Evolutionary conservation across 2,329 filamentous ascomycete genomes (phyloP).

Genomic region (Trichoderma sp.): DNA sequence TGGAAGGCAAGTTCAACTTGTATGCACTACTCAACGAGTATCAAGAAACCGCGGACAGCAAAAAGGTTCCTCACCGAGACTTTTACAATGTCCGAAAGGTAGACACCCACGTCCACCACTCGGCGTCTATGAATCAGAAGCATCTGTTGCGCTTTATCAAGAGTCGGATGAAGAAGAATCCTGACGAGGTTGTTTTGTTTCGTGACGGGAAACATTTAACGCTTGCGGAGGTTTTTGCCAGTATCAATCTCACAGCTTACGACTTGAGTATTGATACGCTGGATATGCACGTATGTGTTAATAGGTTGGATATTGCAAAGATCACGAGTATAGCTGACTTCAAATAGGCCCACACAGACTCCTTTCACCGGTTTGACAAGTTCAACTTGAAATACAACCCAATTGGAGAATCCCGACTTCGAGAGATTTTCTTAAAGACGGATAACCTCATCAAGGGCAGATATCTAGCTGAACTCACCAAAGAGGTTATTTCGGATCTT

Average conservation of each 20-base stretch:
- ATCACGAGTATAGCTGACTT: not conserved
- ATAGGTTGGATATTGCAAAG: not conserved
- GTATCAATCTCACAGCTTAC: constrained; percentile 95
- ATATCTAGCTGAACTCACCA: constrained; percentile 95
- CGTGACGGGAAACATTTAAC: constrained; percentile 92
- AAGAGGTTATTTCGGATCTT: constrained; percentile 94
- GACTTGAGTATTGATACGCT: constrained; percentile 97
- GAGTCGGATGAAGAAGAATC: constrained; percentile 99
- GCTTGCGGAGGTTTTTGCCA: constrained; percentile 89
- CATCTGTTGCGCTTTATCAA: constrained; percentile 98
- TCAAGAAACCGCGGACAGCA: constrained; percentile 96
- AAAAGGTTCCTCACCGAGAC: constrained; percentile 94
- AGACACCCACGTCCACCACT: constrained; percentile 98
- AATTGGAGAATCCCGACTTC: constrained; percentile 88
- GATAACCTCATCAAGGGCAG: constrained; percentile 97
- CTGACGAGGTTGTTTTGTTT: constrained; percentile 89
- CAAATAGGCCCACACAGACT: constrained; percentile 83
- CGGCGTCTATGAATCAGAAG: constrained; percentile 99
- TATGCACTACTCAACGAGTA: constrained; percentile 95
- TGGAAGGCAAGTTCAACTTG: constrained; percentile 96
- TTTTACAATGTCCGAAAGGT: constrained; percentile 99
- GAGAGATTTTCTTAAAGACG: constrained; percentile 98
- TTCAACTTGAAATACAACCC: constrained; percentile 99
- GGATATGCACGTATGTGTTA: constrained; percentile 84
- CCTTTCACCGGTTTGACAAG: constrained; percentile 98